Percentiles rank a stretch among this genome's conserved stretches.
Evolutionary conservation across 805 yeast genomes (phyloP).

Genomic region (Cyberlindnera veronae): DNA sequence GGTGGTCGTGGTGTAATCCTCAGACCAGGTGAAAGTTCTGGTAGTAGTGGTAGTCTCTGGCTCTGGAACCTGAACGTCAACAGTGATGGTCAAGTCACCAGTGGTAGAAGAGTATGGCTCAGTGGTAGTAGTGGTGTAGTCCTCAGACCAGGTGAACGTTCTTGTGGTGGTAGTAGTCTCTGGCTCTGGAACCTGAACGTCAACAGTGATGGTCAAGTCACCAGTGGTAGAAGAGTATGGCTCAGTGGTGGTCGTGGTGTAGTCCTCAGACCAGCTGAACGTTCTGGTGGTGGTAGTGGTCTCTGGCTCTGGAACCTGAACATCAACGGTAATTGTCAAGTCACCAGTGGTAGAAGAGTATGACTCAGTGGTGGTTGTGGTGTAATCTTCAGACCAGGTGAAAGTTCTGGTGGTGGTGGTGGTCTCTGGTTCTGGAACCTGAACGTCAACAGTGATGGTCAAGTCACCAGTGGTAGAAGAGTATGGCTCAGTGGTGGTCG

Average conservation of each 20-base stretch:
- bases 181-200: conserved; percentile 12
- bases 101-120: not conserved
- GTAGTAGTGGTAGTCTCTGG: no score
- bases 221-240: conserved; percentile 6
- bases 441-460: conserved; percentile 11
- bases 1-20: conserved; percentile 3
- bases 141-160: not conserved
- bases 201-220: conserved; percentile 12
- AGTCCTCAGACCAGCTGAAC: not conserved
- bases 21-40: not conserved
- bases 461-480: conserved; percentile 9
- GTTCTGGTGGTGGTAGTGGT: conserved; percentile 1
- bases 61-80: not conserved
- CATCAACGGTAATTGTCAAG: conserved; percentile 10
- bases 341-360: conserved; percentile 9
- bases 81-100: not conserved
- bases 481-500: conserved; percentile 7
- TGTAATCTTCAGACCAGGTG: not conserved
- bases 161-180: not conserved
- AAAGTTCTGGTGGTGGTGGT: not conserved
- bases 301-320: conserved; percentile 10
- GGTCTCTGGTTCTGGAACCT: conserved; percentile 7
- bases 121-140: conserved; percentile 6
- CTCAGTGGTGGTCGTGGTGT: conserved; percentile 5
- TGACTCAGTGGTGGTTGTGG: conserved; percentile 6